Percentiles rank a stretch among this genome's conserved stretches.
Conservation (phyloP, 1,284 basidiomycete species). For the Ceratobasidium sp. region DNA sequence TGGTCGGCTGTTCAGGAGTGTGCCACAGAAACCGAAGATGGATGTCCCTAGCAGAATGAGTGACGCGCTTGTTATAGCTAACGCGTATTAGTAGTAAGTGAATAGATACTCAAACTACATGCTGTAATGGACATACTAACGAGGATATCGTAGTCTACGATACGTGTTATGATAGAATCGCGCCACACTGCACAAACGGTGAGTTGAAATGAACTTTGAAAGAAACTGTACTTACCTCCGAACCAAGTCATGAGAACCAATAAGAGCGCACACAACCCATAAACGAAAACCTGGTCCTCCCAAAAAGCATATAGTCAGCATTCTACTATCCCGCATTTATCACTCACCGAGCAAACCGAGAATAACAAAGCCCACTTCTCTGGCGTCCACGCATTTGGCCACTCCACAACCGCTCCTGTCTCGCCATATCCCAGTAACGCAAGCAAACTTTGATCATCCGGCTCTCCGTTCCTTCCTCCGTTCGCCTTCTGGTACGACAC, state of each 20-base stretch:
- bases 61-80: constrained; percentile 73
- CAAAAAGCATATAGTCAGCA: background rate
- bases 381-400: constrained; percentile 61
- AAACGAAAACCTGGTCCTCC: constrained; percentile 58
- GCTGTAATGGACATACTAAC: constrained; percentile 53
- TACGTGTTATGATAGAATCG: constrained; percentile 67
- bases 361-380: constrained; percentile 71
- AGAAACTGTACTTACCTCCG: constrained; percentile 60
- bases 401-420: constrained; percentile 41
- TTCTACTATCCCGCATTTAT: background rate
- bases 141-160: constrained; percentile 70
- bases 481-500: constrained; percentile 35
- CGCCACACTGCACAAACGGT: constrained; percentile 31
- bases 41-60: constrained; percentile 72
- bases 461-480: background rate
- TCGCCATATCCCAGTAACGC: constrained; percentile 38
- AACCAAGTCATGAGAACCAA: constrained; percentile 71
- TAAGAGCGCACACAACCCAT: constrained; percentile 64
- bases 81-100: constrained; percentile 49
- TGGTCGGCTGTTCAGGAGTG: constrained; percentile 79
- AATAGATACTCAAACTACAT: background rate
- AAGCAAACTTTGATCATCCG: constrained; percentile 21
- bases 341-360: constrained; percentile 63
- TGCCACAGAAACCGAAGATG: constrained; percentile 75
- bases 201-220: constrained; percentile 28